phyloP scores from a whole-genome alignment of 352 stramenopile species.

The Phytophthora brassicae region DNA sequence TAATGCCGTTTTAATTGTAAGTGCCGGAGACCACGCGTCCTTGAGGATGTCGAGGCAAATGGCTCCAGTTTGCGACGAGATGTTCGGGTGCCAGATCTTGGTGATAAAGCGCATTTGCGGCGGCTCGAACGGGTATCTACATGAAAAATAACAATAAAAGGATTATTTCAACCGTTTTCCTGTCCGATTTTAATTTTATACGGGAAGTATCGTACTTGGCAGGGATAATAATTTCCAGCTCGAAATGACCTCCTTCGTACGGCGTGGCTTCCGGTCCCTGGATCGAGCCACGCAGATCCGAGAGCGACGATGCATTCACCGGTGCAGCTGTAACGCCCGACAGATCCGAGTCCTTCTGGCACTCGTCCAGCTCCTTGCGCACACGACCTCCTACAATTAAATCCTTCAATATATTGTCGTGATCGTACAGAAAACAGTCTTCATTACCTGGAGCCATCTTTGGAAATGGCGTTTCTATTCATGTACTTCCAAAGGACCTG shows the following conservation, averaged over 20 bases:
- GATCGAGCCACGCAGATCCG: conserved; percentile 57
- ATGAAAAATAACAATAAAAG: neutral
- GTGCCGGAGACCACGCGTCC: conserved; percentile 94
- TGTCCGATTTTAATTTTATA: neutral
- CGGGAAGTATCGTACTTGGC: conserved; percentile 61
- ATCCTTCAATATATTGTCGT: no score
- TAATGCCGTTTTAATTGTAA: conserved; percentile 97
- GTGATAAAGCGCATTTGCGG: conserved; percentile 94
- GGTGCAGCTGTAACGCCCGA: conserved; percentile 75
- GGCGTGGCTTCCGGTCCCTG: conserved; percentile 78
- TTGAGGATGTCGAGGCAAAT: conserved; percentile 99
- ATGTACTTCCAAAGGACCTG: neutral
- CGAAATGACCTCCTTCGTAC: conserved; percentile 87
- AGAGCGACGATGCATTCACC: conserved; percentile 33
- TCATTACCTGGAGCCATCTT: conserved; percentile 1
- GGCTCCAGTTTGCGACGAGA: conserved; percentile 95
- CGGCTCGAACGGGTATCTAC: conserved; percentile 94
- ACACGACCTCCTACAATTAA: conserved; percentile 56
- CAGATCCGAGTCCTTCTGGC: conserved; percentile 77
- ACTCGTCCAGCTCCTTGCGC: conserved; percentile 89
- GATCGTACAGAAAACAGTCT: no score
- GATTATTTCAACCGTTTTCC: neutral
- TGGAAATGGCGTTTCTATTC: no score
- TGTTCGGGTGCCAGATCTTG: conserved; percentile 98
- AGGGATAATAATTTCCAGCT: conserved; percentile 95